Evolutionary conservation across 768 basidiomycete genomes (phyloP).

Genomic region (Boletus vinaceobasis): DNA sequence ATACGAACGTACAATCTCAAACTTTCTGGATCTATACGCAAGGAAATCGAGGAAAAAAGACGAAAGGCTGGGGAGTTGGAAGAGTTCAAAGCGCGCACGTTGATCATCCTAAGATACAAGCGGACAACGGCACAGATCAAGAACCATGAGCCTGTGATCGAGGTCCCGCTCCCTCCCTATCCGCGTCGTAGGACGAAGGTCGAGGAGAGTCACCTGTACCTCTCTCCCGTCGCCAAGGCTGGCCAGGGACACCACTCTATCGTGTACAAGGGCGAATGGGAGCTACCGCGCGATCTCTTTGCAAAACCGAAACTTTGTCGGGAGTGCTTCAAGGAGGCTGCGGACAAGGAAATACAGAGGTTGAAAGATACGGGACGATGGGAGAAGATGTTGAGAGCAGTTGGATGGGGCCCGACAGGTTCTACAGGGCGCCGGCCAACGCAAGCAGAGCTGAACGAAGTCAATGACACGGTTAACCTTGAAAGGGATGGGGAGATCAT

Average conservation of each 20-base stretch:
- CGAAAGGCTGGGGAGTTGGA: constrained; percentile 7
- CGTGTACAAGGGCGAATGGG: constrained; percentile 50
- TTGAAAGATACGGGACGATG: constrained; percentile 24
- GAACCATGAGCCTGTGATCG: constrained; percentile 28
- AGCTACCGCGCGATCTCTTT: constrained; percentile 45
- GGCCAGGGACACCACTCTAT: constrained; percentile 53
- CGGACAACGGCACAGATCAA: constrained; percentile 17
- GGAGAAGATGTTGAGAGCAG: constrained; percentile 15
- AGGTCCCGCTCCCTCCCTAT: constrained; percentile 28
- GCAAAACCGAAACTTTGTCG: constrained; percentile 35
- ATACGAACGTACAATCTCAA: constrained; percentile 32
- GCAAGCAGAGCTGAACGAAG: background rate
- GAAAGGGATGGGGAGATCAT: constrained; percentile 11
- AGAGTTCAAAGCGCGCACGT: constrained; percentile 13
- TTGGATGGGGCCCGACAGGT: constrained; percentile 11
- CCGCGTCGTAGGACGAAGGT: constrained; percentile 18
- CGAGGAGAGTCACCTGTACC: constrained; percentile 47
- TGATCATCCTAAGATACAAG: constrained; percentile 21
- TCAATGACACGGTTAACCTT: background rate
- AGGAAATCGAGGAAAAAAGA: constrained; percentile 1
- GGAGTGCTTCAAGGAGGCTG: constrained; percentile 35
- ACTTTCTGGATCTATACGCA: background rate
- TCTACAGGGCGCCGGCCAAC: background rate
- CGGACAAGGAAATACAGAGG: constrained; percentile 18
- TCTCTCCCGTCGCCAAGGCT: constrained; percentile 35